Evolutionary conservation across 176 grass and related monocot species (phyloP).

Genomic region (maize (Zea mays)): DNA sequence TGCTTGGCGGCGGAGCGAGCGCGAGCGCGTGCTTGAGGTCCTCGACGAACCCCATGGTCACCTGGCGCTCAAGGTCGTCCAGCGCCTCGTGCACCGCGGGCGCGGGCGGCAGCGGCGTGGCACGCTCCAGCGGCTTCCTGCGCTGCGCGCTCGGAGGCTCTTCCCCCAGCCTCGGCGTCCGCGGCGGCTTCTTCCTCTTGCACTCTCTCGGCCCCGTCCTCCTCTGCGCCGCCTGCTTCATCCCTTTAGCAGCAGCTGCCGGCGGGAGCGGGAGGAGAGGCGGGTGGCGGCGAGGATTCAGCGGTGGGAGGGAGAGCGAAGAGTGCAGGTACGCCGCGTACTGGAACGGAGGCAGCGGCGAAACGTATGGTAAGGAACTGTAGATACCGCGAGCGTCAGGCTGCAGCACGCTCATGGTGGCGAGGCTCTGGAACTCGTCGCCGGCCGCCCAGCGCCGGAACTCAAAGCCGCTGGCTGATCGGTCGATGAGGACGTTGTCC

Average conservation of each 20-base stretch:
- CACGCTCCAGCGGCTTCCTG: conserved; percentile 44
- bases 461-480: conserved; percentile 16
- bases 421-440: not conserved
- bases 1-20: conserved; percentile 57
- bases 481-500: conserved; percentile 41
- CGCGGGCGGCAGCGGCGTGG: conserved; percentile 33
- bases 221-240: not conserved
- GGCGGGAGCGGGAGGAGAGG: conserved; percentile 35
- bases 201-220: not conserved
- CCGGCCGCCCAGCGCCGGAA: not conserved
- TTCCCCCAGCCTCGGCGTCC: conserved; percentile 2
- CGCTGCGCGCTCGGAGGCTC: conserved; percentile 28
- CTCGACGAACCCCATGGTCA: conserved; percentile 39
- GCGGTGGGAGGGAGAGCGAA: conserved; percentile 30
- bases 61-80: conserved; percentile 49
- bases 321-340: conserved; percentile 7
- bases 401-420: not conserved
- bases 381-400: not conserved
- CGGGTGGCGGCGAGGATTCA: conserved; percentile 31
- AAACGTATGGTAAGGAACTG: not conserved
- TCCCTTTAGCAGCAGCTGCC: not conserved
- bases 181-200: conserved; percentile 45
- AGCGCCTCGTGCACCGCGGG: conserved; percentile 25
- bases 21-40: conserved; percentile 48
- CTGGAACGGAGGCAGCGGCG: not conserved